These are phyloP conservation scores for Penicillium dipodomyicola DNA, from an alignment of 495 filamentous ascomycete species.

Conservation along the genomic window DNA sequence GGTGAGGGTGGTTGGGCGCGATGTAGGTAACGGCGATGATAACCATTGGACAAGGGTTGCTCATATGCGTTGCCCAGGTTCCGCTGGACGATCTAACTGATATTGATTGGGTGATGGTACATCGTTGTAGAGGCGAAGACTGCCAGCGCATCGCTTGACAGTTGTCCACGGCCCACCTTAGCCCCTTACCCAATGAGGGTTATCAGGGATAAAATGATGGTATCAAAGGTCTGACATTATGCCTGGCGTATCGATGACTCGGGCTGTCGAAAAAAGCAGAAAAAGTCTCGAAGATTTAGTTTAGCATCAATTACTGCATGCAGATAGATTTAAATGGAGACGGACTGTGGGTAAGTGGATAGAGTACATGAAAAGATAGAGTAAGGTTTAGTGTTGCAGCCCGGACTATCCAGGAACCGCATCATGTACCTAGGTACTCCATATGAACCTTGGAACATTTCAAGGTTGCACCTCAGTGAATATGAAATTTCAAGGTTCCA, in stretches of 20 bases:
- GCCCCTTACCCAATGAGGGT: slow-evolving; percentile 4
- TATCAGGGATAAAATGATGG: too few species aligned
- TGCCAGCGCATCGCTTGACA: slow-evolving; percentile 16
- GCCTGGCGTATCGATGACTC: background rate
- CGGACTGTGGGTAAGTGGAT: background rate
- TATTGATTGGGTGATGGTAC: slow-evolving; percentile 8
- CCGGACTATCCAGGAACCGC: slow-evolving; percentile 5
- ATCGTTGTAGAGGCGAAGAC: slow-evolving; percentile 3
- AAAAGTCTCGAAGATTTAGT: background rate
- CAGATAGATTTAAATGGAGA: background rate
- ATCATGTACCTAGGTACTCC: background rate
- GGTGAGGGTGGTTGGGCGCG: slow-evolving; percentile 1
- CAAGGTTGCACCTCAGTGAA: slow-evolving; percentile 2
- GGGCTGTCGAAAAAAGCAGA: background rate
- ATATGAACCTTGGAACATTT: background rate
- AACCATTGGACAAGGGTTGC: background rate
- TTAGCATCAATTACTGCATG: background rate
- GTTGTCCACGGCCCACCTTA: slow-evolving; percentile 3
- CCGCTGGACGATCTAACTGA: slow-evolving; percentile 8
- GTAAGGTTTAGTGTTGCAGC: slow-evolving; percentile 7
- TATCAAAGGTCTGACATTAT: background rate
- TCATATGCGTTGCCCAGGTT: slow-evolving; percentile 3
- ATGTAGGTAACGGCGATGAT: background rate
- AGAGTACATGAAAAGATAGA: background rate
- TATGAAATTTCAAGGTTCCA: background rate